These are phyloP conservation scores for Ustilago tritici DNA, from an alignment of 1,284 basidiomycete genomes.

Conservation along the genomic window DNA sequence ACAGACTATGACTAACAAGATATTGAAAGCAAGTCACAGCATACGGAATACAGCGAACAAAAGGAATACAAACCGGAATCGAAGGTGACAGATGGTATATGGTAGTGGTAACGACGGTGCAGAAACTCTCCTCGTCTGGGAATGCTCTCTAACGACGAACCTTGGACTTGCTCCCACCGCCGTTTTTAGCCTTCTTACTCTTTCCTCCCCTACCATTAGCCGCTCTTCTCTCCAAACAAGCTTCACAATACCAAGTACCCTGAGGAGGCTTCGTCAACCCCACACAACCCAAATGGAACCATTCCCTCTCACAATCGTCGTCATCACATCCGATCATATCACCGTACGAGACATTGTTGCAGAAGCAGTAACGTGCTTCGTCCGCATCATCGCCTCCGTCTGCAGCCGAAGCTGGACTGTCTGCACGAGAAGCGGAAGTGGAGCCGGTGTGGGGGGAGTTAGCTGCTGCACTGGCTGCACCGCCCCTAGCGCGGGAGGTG, in stretches of 20 bases:
- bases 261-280: conserved; percentile 76
- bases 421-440: conserved; percentile 33
- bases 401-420: conserved; percentile 26
- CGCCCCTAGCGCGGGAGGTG: conserved; percentile 24
- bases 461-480: conserved; percentile 27
- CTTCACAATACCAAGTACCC: conserved; percentile 79
- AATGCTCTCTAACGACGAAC: conserved; percentile 29
- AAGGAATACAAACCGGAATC: not conserved
- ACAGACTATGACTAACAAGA: not conserved
- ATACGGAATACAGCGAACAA: not conserved
- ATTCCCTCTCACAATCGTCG: conserved; percentile 87
- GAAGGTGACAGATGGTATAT: conserved; percentile 11
- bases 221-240: conserved; percentile 61
- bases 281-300: conserved; percentile 84
- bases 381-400: conserved; percentile 69
- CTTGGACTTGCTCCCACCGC: conserved; percentile 28
- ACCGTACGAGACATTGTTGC: conserved; percentile 85
- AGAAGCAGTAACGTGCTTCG: conserved; percentile 85
- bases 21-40: not conserved
- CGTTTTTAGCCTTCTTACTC: conserved; percentile 37
- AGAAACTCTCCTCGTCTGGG: not conserved
- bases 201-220: conserved; percentile 36
- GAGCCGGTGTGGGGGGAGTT: conserved; percentile 38
- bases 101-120: not conserved
- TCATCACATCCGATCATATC: conserved; percentile 99